Evolutionary conservation across 2,329 filamentous ascomycete species (phyloP).

Genomic region (Hypomyces rosellus): DNA sequence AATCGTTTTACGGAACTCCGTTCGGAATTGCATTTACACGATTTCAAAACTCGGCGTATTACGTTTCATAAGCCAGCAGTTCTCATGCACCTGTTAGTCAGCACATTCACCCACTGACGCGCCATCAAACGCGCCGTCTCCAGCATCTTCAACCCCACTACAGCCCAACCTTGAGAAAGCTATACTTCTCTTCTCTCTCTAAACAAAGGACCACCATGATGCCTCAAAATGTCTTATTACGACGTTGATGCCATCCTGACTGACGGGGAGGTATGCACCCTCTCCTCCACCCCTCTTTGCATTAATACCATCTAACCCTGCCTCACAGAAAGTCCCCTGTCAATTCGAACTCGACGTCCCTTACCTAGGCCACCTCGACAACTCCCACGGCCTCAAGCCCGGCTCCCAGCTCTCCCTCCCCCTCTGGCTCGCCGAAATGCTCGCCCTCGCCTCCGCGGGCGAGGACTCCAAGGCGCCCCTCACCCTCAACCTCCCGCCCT

Average conservation of each 20-base stretch:
- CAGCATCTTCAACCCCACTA: background rate
- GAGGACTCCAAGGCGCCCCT: conserved; percentile 54
- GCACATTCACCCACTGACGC: background rate
- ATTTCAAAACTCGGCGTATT: no score
- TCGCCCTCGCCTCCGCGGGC: conserved; percentile 60
- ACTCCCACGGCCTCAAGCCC: conserved; percentile 69
- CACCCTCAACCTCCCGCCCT: conserved; percentile 72
- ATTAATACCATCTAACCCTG: background rate
- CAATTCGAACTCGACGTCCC: conserved; percentile 88
- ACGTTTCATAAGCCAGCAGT: background rate
- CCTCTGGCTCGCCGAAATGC: conserved; percentile 91
- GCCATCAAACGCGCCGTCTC: background rate
- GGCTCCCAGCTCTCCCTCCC: conserved; percentile 78
- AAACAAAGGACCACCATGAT: background rate
- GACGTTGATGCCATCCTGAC: conserved; percentile 79
- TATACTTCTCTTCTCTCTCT: background rate
- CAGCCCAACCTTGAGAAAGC: no score
- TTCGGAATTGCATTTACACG: no score
- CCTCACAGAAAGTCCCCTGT: conserved; percentile 78
- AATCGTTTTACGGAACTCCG: no score
- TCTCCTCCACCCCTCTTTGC: background rate
- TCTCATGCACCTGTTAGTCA: background rate
- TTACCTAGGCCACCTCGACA: conserved; percentile 82
- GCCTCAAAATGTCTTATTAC: conserved; percentile 63
- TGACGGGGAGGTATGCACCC: conserved; percentile 63